These are phyloP conservation scores for Apiospora malaysiana DNA, from an alignment of 2,329 filamentous ascomycete species.

Conservation along the genomic window DNA sequence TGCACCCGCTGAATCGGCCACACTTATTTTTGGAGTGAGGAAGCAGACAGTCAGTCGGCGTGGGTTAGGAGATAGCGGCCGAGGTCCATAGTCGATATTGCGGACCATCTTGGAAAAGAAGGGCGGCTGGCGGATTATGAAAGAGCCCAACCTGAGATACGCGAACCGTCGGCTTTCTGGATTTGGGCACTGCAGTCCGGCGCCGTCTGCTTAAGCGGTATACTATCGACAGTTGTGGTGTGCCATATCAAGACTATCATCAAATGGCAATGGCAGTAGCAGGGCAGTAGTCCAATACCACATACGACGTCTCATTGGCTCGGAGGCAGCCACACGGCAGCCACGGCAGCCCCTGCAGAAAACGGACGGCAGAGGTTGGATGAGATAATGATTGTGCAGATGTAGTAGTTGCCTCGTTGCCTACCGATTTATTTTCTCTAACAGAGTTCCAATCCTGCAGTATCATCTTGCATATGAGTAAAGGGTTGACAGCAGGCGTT, in stretches of 20 bases:
- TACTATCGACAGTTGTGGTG: conserved; percentile 15
- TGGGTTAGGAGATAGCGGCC: neutral
- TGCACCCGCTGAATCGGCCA: conserved; percentile 1
- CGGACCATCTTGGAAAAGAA: neutral
- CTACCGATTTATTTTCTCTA: neutral
- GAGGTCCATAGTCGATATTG: conserved; percentile 9
- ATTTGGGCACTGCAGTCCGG: conserved; percentile 3
- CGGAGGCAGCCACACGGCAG: conserved; percentile 1
- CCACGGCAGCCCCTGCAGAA: conserved; percentile 14
- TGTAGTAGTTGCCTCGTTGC: conserved; percentile 7
- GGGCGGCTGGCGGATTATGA: conserved; percentile 6
- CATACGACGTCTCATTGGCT: neutral
- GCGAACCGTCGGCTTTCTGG: conserved; percentile 18
- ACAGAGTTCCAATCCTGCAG: neutral
- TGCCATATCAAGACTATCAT: conserved; percentile 6
- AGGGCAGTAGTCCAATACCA: conserved; percentile 4
- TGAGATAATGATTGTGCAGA: too few relatives aligned
- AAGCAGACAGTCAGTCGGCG: neutral
- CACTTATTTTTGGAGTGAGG: neutral
- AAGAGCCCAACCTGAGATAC: neutral
- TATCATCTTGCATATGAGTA: neutral
- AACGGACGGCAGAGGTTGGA: neutral
- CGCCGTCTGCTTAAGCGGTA: conserved; percentile 14
- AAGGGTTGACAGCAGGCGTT: neutral
- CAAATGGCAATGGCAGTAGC: conserved; percentile 9